phyloP scores from a whole-genome alignment of 2,329 filamentous ascomycete genomes.

The Ploettnerulaceae sp. region DNA sequence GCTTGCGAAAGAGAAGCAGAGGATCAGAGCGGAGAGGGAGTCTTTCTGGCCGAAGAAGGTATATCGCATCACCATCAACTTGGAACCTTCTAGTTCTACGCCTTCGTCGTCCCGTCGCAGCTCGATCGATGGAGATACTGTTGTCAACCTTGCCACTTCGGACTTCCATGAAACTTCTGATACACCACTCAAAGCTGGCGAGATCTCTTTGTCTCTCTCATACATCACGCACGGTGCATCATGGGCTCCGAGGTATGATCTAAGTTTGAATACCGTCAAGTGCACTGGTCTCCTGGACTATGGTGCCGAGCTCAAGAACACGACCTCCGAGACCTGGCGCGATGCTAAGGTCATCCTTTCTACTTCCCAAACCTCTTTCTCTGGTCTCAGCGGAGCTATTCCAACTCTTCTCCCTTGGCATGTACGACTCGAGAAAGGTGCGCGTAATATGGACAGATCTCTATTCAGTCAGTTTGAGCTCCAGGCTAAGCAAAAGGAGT shows the following conservation, averaged over 20 bases:
- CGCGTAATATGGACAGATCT: slow-evolving; percentile 17
- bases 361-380: slow-evolving; percentile 46
- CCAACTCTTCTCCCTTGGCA: slow-evolving; percentile 44
- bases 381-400: slow-evolving; percentile 44
- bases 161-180: slow-evolving; percentile 22
- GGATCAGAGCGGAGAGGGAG: slow-evolving; percentile 41
- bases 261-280: slow-evolving; percentile 39
- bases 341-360: slow-evolving; percentile 42
- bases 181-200: slow-evolving; percentile 18
- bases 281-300: slow-evolving; percentile 39
- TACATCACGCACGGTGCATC: slow-evolving; percentile 36
- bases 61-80: slow-evolving; percentile 47
- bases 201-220: slow-evolving; percentile 30
- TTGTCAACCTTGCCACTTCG: slow-evolving; percentile 25
- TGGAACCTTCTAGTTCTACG: slow-evolving; percentile 43
- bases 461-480: slow-evolving; percentile 30
- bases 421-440: slow-evolving; percentile 37
- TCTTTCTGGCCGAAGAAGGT: slow-evolving; percentile 47
- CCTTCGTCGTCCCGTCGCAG: slow-evolving; percentile 44
- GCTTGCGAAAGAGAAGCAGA: slow-evolving; percentile 39
- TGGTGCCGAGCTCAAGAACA: slow-evolving; percentile 49
- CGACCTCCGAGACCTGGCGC: slow-evolving; percentile 45
- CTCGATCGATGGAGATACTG: slow-evolving; percentile 37
- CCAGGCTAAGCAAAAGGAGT: slow-evolving; percentile 35
- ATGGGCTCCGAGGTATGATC: slow-evolving; percentile 46